Conservation (phyloP, 352 stramenopile genomes). For the Phytopythium cucurbitacearum region DNA sequence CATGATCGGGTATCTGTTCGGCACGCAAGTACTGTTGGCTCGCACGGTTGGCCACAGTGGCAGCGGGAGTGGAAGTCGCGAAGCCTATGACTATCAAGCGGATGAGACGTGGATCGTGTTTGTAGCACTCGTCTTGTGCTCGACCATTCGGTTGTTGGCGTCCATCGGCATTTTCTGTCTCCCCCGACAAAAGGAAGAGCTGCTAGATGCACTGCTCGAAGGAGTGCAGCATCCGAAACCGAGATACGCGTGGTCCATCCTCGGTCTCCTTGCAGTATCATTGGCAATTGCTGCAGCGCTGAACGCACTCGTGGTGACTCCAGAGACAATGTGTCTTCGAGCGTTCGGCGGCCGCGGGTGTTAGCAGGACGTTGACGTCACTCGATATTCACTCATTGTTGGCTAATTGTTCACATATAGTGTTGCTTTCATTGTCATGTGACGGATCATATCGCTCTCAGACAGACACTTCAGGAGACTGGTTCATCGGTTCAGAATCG, state of each 20-base stretch:
- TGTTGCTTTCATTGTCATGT: not conserved
- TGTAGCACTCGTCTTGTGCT: conserved; percentile 20
- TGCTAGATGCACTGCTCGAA: not conserved
- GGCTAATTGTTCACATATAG: too few relatives aligned
- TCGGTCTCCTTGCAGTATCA: conserved; percentile 14
- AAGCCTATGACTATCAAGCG: conserved; percentile 10
- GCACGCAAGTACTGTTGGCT: conserved; percentile 4
- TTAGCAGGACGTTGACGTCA: not conserved
- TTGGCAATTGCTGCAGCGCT: conserved; percentile 15
- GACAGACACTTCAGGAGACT: too few relatives aligned
- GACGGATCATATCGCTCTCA: too few relatives aligned
- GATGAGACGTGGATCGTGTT: conserved; percentile 25
- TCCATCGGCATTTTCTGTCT: conserved; percentile 19
- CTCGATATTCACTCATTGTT: not conserved
- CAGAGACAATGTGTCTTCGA: conserved; percentile 25
- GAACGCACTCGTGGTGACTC: conserved; percentile 25
- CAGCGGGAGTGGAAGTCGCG: not conserved
- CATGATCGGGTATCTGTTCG: conserved; percentile 6
- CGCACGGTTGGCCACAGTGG: not conserved
- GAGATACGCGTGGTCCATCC: conserved; percentile 10
- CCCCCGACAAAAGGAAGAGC: conserved; percentile 12
- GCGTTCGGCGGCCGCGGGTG: conserved; percentile 23
- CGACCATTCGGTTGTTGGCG: conserved; percentile 19
- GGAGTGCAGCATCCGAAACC: too few relatives aligned
- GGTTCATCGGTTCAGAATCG: too few relatives aligned